Evolutionary conservation across 139 green algal species (phyloP), one percentile per base, ranked within the genome.

Genomic region (Picochlorum sp.): DNA sequence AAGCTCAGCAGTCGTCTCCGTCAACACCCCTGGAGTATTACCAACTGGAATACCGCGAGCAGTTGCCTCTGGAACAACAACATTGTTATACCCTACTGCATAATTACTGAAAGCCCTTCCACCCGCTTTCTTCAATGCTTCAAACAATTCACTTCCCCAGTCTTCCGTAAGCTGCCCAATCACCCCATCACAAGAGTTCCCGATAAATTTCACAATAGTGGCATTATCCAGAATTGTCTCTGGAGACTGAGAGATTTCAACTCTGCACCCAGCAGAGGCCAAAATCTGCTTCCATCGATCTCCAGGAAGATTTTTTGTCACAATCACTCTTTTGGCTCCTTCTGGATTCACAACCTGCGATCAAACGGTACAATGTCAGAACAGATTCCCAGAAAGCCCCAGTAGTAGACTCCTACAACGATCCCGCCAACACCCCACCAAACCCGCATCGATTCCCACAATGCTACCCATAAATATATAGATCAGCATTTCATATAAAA

Each of bases 81-180:
- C 92, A 72, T 98, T 98, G 83, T 98, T 98, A 83, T 96, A 98
- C 4, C 92, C 92, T 20, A 98, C 93, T 6, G 93, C 93, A 62
- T 98, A 99, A 78, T 98, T 98, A 81, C 72, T 88, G 85, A 92
- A 98, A 0, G 81, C 89, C 4, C 54, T 79, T 54, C 92, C 93
- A 26, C 93, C 93, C 15, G 93, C 94, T 3, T 56, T 18, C 44
- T 87, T 88, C 4, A 98, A 78, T 1, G 83, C 83, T 30, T 73
- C 79, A 77, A 98, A 99, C 68, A 98, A 80, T 71, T 94, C 85
- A 54, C 71, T 63, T 26, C 81, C 67, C 88, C 88, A 95, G 67
- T 97, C 88, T 85, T 96, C 89, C 18, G 89, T 96, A 8, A 96
- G 75, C 78, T 98, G 93, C 4, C 93, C 94, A n/a, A 98, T 91